Evolutionary conservation across 1,139 yeast species (phyloP), one percentile per base, ranked within the genome.

Genomic region (Petasospora rhodanensis): DNA sequence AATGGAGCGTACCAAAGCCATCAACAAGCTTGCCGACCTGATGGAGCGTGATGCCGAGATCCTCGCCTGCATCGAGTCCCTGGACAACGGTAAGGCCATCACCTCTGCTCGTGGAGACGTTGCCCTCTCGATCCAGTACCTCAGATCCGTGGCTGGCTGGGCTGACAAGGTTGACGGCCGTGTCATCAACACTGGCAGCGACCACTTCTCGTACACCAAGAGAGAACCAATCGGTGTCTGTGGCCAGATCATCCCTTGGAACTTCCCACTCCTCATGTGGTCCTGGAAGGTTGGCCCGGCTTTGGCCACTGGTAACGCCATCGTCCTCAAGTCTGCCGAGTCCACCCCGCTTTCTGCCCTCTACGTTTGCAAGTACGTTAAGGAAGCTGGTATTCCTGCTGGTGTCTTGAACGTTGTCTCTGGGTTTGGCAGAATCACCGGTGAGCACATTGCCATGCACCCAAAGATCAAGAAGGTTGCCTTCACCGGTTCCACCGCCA

Each of bases 271-370:
- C 46, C 66, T 82, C 58, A 80, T 84, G 86, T 76, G 81, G 66
- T 63, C 87, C 13, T 83, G 94, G 95, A 83, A 83, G 64, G 66
- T 84, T 42, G 91, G 83, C 40, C 94, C 95, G 34, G 91, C 89
- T 37, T 63, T 84, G 49, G 85, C 86, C 40, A 68, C 86, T 40
- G 93, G 93, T 64, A 82, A 82, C 69, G 75, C 89, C 39, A 70
- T 81, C 49, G 85, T 84, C 37, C 63, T 84, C 60, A 83, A 83
- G 67, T 69, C 89, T 32, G 89, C 95, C 30, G 91, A 83, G 64
- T 73, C 84, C 40, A 83, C 95, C 34, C 94, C 94, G 44, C 72
- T 83, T 47, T 75, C 87, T 37, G 93, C 89, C 18, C 69, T 83
- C 47, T 76, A 64, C 53, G 73, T 76, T 34, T 74, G 80, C 47